These are phyloP conservation scores for Aureobasidium sp. DNA, from an alignment of 2,329 filamentous ascomycete genomes.

Conservation along the genomic window DNA sequence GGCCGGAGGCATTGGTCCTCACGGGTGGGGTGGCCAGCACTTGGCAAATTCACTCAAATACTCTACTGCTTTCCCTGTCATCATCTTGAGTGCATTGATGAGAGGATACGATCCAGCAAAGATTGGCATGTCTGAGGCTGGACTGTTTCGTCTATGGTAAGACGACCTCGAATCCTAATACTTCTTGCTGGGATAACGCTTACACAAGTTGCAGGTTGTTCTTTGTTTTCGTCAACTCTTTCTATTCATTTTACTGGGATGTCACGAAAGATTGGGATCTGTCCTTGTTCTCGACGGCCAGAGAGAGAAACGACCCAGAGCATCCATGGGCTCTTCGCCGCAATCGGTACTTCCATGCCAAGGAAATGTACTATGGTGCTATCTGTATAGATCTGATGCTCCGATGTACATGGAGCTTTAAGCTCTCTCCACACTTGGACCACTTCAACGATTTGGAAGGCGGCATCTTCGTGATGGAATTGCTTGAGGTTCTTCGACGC, in stretches of 20 bases:
- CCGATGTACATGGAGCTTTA: constrained; percentile 85
- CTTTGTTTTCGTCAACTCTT: constrained; percentile 72
- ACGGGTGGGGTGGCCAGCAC: constrained; percentile 76
- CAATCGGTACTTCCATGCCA: constrained; percentile 63
- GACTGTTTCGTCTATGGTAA: constrained; percentile 50
- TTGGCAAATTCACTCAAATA: constrained; percentile 94
- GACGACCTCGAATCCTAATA: constrained; percentile 16
- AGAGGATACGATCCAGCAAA: constrained; percentile 50
- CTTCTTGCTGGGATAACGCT: background rate
- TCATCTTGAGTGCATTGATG: constrained; percentile 70
- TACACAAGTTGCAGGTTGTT: constrained; percentile 51
- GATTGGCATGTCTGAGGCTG: constrained; percentile 48
- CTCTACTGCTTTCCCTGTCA: constrained; percentile 85
- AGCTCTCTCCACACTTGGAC: constrained; percentile 74
- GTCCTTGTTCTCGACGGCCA: constrained; percentile 59
- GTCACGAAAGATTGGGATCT: constrained; percentile 95
- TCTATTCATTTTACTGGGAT: constrained; percentile 99
- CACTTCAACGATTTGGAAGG: constrained; percentile 81
- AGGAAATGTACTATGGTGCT: constrained; percentile 73
- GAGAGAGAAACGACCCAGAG: constrained; percentile 53
- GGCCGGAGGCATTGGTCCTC: constrained; percentile 33
- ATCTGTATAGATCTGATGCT: constrained; percentile 72
- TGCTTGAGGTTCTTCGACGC: constrained; percentile 76
- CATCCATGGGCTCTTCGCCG: constrained; percentile 73
- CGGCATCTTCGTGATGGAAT: constrained; percentile 80